Evolutionary conservation across 495 filamentous ascomycete genomes (phyloP), one percentile per base, ranked within the genome.

Genomic region (Jackrogersella multiformis): DNA sequence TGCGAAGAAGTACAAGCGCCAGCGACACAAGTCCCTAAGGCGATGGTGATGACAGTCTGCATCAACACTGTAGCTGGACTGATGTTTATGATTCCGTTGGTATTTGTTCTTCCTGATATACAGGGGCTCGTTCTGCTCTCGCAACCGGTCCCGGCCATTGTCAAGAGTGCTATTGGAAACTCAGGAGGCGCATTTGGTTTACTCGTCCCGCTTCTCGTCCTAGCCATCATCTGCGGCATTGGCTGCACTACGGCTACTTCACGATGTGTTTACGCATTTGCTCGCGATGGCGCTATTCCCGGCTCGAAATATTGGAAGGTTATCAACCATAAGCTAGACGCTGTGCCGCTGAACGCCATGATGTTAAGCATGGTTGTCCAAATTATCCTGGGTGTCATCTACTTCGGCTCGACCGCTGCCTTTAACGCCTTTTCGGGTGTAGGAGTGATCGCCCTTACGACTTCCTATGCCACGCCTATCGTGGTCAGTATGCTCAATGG

Each of bases 401-500:
- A 85, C 71, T 84, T 86, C 65, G 84, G 83, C 34, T 84, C 81
- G 1, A 64, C 75, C 6, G 76, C 80, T 10, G 84, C 81, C 20
- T 83, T 82, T 75, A 88, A 85, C 46, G 86, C 85, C 9, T 89
- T 90, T 66, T 85, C 84, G 15, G 87, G 86, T 7, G 85, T 88
- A 2, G 87, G 85, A 10, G 85, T 88, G 45, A 87, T 89, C 34
- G 82, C 79, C 8, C 74, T 89, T 48, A 86, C 86, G 0, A 74
- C 83, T 24, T 81, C 84, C 18, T 90, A 90, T 63, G 84, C 79
- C 3, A 78, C 81, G 2, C 87, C 87, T 1, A 89, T 89, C 54
- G 73, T 77, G 9, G 72, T 87, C 32, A 87, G 82, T 44, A 77
- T 88, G 61, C 67, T 85, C 15, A 77, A 82, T 60, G 76, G 80